Conservation (phyloP, 306 rosid genomes). For the Ochetophila trinervis region DNA sequence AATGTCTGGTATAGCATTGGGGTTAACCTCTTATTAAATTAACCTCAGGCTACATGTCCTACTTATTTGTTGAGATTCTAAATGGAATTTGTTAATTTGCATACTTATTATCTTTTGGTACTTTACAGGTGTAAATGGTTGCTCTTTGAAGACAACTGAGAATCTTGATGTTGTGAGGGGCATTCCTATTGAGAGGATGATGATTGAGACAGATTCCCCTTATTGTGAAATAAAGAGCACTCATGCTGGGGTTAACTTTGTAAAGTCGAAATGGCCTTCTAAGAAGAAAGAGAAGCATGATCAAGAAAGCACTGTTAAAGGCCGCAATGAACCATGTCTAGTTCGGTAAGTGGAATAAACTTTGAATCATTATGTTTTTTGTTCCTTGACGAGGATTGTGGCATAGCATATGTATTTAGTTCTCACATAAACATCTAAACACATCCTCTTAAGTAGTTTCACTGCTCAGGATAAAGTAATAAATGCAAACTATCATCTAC, state of each 20-base stretch:
- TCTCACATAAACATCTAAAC: no score
- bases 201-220: conserved; percentile 97
- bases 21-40: background rate
- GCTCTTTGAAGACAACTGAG: conserved; percentile 75
- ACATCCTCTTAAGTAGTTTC: no score
- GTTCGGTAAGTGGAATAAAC: conserved; percentile 52
- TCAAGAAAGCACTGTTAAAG: conserved; percentile 67
- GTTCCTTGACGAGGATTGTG: background rate
- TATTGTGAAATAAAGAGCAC: conserved; percentile 91
- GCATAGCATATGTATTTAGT: background rate
- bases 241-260: conserved; percentile 79
- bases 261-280: conserved; percentile 75
- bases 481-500: no score
- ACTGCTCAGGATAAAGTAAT: no score
- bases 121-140: conserved; percentile 80
- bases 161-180: conserved; percentile 76
- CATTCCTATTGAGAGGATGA: conserved; percentile 78
- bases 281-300: conserved; percentile 94
- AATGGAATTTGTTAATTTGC: conserved; percentile 18
- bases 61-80: background rate
- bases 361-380: background rate
- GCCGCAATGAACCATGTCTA: conserved; percentile 93
- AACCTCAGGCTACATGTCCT: background rate
- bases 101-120: conserved; percentile 10
- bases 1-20: no score